Conservation (phyloP, 2,329 filamentous ascomycete species). For the Periconia digitata region DNA sequence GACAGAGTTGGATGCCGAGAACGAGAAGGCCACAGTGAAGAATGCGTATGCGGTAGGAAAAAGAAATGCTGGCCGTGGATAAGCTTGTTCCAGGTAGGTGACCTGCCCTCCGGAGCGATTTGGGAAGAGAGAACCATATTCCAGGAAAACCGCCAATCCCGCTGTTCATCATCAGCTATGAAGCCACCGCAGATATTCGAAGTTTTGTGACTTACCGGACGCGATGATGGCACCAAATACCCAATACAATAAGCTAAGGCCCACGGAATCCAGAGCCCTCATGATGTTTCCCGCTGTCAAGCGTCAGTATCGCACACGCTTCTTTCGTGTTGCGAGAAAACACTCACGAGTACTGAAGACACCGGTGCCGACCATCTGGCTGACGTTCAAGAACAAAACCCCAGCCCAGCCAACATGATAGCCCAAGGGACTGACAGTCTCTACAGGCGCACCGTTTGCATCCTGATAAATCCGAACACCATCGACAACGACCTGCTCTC, state of each 20-base stretch:
- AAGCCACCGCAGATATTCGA: neutral
- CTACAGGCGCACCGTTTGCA: conserved; percentile 31
- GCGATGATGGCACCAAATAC: conserved; percentile 30
- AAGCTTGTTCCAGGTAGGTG: conserved; percentile 34
- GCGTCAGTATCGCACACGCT: conserved; percentile 5
- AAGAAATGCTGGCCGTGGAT: conserved; percentile 28
- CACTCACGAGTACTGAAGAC: conserved; percentile 32
- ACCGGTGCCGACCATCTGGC: conserved; percentile 36
- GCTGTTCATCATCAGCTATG: conserved; percentile 11
- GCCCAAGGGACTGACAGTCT: conserved; percentile 31
- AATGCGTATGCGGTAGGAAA: conserved; percentile 34
- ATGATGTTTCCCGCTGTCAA: conserved; percentile 25
- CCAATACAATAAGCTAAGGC: conserved; percentile 32
- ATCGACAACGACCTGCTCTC: conserved; percentile 27
- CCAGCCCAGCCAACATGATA: conserved; percentile 34
- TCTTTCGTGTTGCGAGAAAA: neutral
- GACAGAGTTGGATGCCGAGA: conserved; percentile 33
- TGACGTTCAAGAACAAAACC: conserved; percentile 34
- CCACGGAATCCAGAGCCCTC: conserved; percentile 26
- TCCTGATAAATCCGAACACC: conserved; percentile 28
- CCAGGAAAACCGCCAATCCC: conserved; percentile 27
- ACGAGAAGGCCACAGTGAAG: conserved; percentile 30
- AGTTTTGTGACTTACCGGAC: conserved; percentile 13
- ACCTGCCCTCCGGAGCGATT: conserved; percentile 33
- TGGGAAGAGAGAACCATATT: conserved; percentile 31